Evolutionary conservation across 768 basidiomycete genomes (phyloP), one percentile per base, ranked within the genome.

Genomic region (Cystoderma amianthinum): DNA sequence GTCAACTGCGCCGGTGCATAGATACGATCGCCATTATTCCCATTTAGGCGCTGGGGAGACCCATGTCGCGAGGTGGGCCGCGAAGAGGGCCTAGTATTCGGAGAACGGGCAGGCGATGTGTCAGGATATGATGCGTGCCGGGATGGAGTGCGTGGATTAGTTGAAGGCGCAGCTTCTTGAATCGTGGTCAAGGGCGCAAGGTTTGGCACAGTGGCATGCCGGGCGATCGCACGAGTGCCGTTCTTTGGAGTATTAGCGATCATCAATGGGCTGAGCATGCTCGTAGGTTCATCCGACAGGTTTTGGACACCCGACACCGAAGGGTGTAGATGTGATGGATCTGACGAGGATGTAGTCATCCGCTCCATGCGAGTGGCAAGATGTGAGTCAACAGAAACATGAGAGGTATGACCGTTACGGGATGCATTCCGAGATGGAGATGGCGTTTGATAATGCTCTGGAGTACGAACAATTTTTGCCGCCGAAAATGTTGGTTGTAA

Each of bases 401-500:
- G 41, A 23, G 54, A 45, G 35, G 38, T 17, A 39, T 47, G 34
- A 41, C 48, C 30, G 44, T 50, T 37, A 40, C 41, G 47, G 24
- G 56, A 43, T 45, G 44, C 41, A 12, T 36, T 36, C 7, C 34
- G 34, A 15, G 34, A 36, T 7, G 50, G 44, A 9, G 47, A 38
- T 6, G 58, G 52, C 7, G 49, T 45, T 39, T 44, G 49, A 47
- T 85, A 86, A 52, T 85, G 72, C 4, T 70, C 67, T 1, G 85
- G 85, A 2, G 78, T 83, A 36, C 85, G 80, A 22, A 86, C 65
- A 55, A 85, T 80, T 41, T 64, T 75, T n/a, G 15, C 28, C 7
- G 74, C 51, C 2, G 80, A 80, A 50, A 86, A 88, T 1, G 85
- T 85, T 1, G 81, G 67, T 33, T 78, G 74, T 13, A 85, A 72